Conservation (phyloP, 2,329 filamentous ascomycete species). For the Berkeleyomyces rouxiae region DNA sequence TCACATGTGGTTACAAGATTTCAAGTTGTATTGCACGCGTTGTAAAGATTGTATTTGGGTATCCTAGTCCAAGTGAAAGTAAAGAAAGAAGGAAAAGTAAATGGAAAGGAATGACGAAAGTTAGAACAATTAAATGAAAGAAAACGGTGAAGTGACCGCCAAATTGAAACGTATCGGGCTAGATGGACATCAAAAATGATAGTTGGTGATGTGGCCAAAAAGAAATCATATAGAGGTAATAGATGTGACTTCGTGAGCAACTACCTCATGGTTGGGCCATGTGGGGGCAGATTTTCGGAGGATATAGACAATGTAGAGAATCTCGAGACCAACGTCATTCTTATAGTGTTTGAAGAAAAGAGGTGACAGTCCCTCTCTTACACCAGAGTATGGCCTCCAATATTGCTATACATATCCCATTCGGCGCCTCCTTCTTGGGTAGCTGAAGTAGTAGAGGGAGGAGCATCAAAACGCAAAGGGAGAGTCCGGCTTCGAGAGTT, state of each 20-base stretch:
- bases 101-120: background rate
- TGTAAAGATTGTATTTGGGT: slow-evolving; percentile 10
- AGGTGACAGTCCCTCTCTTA: background rate
- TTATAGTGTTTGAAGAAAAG: background rate
- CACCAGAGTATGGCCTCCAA: slow-evolving; percentile 23
- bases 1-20: background rate
- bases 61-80: slow-evolving; percentile 5
- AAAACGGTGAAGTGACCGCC: background rate
- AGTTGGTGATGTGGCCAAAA: background rate
- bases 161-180: background rate
- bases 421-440: slow-evolving; percentile 20
- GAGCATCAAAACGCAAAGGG: slow-evolving; percentile 1
- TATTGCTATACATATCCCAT: slow-evolving; percentile 31
- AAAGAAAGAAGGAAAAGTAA: background rate
- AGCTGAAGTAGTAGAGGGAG: background rate
- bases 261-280: too few relatives aligned
- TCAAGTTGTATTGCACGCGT: background rate
- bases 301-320: too few relatives aligned
- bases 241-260: background rate
- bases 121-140: background rate
- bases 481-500: background rate
- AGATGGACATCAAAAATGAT: background rate
- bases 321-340: background rate
- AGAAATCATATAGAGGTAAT: slow-evolving; percentile 9
- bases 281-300: too few relatives aligned